A percentile compares a stretch with the other conserved stretches of the same genome.
These are phyloP conservation scores for Sodiomyces alkalinus DNA, from an alignment of 2,329 filamentous ascomycete genomes.

Conservation along the genomic window DNA sequence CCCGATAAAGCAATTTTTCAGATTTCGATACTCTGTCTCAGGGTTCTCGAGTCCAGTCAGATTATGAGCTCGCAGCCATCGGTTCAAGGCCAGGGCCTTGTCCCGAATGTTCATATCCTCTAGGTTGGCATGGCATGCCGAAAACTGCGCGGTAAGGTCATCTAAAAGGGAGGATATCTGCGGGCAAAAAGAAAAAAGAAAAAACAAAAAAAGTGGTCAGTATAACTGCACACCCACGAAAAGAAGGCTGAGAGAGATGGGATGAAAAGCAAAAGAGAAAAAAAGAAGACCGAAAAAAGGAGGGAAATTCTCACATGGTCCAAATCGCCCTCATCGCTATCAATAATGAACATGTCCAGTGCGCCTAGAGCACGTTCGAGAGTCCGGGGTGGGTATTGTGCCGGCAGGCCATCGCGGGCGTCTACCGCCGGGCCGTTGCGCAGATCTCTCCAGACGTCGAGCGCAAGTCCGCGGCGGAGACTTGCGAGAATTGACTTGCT, in stretches of 20 bases:
- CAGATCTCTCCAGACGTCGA: slow-evolving; percentile 53
- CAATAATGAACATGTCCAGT: slow-evolving; percentile 80
- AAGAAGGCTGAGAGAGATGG: slow-evolving; percentile 47
- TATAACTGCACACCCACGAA: background rate
- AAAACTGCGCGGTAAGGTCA: slow-evolving; percentile 41
- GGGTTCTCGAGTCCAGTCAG: slow-evolving; percentile 56
- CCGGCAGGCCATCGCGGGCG: background rate
- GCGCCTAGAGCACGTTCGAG: slow-evolving; percentile 65
- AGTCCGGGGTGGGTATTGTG: slow-evolving; percentile 4
- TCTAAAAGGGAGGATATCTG: slow-evolving; percentile 53
- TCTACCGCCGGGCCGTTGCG: slow-evolving; percentile 19
- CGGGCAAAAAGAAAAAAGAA: too few relatives aligned
- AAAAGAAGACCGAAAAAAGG: too few relatives aligned
- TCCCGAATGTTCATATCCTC: slow-evolving; percentile 42
- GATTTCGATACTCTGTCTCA: slow-evolving; percentile 54
- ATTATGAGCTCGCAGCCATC: slow-evolving; percentile 52
- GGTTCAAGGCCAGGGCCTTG: slow-evolving; percentile 52
- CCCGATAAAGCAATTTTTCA: slow-evolving; percentile 81
- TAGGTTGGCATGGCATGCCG: slow-evolving; percentile 34
- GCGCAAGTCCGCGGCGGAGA: slow-evolving; percentile 66
- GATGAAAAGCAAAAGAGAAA: too few relatives aligned
- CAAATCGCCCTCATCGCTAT: slow-evolving; percentile 57
- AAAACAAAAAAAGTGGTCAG: too few relatives aligned
- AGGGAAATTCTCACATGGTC: slow-evolving; percentile 40
- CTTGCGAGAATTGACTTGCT: slow-evolving; percentile 59